Evolutionary conservation across 2,329 filamentous ascomycete species (phyloP).

Genomic region (Penicillium aurantiogriseum): DNA sequence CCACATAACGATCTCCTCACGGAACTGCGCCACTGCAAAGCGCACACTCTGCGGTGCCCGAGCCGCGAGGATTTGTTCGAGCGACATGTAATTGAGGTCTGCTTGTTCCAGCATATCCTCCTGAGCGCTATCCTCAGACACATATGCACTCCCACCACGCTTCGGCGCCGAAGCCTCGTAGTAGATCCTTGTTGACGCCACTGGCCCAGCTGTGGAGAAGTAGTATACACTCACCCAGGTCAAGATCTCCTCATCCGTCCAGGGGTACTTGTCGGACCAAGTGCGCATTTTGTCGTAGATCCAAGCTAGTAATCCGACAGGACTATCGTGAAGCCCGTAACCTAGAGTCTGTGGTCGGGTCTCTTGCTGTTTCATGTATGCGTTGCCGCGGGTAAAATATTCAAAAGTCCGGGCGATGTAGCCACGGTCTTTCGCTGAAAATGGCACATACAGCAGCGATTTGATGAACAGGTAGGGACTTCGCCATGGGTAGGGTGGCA

Average conservation of each 20-base stretch:
- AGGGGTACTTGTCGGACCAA: conserved; percentile 70
- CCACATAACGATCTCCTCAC: conserved; percentile 50
- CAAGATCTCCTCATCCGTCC: conserved; percentile 73
- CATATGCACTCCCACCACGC: not conserved
- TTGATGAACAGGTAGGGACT: conserved; percentile 55
- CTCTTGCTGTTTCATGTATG: conserved; percentile 60
- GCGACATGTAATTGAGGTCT: conserved; percentile 13
- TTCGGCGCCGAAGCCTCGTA: conserved; percentile 57
- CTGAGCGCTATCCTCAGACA: not conserved
- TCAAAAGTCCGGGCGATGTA: conserved; percentile 22
- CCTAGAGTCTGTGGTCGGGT: conserved; percentile 73
- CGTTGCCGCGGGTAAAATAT: conserved; percentile 27
- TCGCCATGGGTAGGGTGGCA: conserved; percentile 50
- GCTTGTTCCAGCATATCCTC: conserved; percentile 1
- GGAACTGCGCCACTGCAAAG: conserved; percentile 54
- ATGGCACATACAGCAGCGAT: conserved; percentile 30
- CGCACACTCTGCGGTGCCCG: conserved; percentile 50
- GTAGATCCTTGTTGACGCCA: conserved; percentile 68
- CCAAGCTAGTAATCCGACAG: conserved; percentile 71
- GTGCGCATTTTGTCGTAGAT: conserved; percentile 77
- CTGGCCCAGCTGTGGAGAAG: conserved; percentile 67
- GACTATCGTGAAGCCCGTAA: conserved; percentile 67
- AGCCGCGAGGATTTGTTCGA: conserved; percentile 31
- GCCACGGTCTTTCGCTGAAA: conserved; percentile 27
- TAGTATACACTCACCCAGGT: conserved; percentile 74